Conservation (phyloP, 345 rosid genomes). For the Ricinus communis region DNA sequence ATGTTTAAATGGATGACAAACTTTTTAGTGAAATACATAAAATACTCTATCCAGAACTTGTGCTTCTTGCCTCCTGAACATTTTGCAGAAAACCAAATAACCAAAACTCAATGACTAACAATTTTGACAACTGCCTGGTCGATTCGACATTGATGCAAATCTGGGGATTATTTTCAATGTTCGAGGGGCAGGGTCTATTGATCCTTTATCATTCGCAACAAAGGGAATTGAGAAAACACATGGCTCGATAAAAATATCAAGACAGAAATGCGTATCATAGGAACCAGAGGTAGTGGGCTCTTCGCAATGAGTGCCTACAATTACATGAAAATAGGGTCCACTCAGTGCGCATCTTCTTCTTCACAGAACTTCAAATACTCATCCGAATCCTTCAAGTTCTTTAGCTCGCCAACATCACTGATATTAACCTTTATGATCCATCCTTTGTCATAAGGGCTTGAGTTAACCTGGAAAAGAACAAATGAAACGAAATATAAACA, state of each 20-base stretch:
- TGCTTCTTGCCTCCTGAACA: neutral
- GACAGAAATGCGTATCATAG: neutral
- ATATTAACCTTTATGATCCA: slow-evolving; percentile 88
- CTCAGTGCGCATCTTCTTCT: slow-evolving; percentile 87
- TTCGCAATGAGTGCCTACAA: neutral
- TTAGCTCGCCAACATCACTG: slow-evolving; percentile 51
- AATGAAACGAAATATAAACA: neutral
- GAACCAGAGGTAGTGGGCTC: neutral
- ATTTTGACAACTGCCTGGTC: neutral
- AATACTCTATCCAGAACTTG: neutral
- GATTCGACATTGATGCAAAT: neutral
- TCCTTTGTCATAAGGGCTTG: slow-evolving; percentile 77
- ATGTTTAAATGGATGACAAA: too few relatives aligned
- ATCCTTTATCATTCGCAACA: slow-evolving; percentile 4
- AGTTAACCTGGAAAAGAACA: slow-evolving; percentile 53
- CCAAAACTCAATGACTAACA: neutral
- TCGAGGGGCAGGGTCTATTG: neutral
- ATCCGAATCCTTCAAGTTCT: slow-evolving; percentile 73
- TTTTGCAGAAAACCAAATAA: neutral
- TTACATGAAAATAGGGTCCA: slow-evolving; percentile 8
- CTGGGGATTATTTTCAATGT: slow-evolving; percentile 8
- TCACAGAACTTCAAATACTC: slow-evolving; percentile 86
- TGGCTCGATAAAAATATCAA: neutral
- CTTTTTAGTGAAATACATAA: neutral
- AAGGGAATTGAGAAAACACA: slow-evolving; percentile 2